Base-by-base conservation (phyloP, 495 filamentous ascomycete species). In the Xylaria scruposa region DNA sequence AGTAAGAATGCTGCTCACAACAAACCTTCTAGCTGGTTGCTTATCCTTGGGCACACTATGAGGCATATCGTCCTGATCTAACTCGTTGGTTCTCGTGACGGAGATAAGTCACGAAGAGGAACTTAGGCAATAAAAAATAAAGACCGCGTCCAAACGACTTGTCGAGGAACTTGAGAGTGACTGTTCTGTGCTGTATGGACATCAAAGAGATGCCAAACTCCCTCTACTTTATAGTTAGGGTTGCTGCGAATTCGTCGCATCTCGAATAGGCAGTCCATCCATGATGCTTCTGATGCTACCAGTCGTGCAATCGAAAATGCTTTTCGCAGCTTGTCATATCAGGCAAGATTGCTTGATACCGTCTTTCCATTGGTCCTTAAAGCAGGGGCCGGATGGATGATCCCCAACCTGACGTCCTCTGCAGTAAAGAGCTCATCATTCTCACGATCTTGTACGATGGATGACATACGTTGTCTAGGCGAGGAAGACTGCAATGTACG, bases 11-110 rank as follows among this genome's bases (percentile, higher is more conserved):
- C 31, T 68, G 10, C 53, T 75, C 64, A 76, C 54, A 63, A 79
- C 77, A 58, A 31, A 79, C 77, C 67, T 46, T 64, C 72, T 46
- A 31, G 74, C 53, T 62, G 67, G 70, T 36, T 70, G 61, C 29
- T 70, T 72, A 21, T 51, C 53, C 53, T 75, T 68, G 44, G 74
- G 73, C 44, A 67, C 68, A 67, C 72, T 76, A 24, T 79, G 77
- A 53, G 77, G 76, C 77, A 79, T 79, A 56, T 54, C 36, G 70
- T 71, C 46, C 4, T 24, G 51, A n/a, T 26, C 21, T 42, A 42
- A 53, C 26, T 38, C 12, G 24, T 24, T 67, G 15, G n/a, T 3
- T 59, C 60, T 42, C 56, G 53, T 40, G 38, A 65, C 36, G 51
- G 56, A 47, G 53, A 51, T 53, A 26, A 59, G 26, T 59, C 8